These are phyloP conservation scores for Pyrenula aspistea DNA, from an alignment of 495 filamentous ascomycete genomes.

Conservation along the genomic window DNA sequence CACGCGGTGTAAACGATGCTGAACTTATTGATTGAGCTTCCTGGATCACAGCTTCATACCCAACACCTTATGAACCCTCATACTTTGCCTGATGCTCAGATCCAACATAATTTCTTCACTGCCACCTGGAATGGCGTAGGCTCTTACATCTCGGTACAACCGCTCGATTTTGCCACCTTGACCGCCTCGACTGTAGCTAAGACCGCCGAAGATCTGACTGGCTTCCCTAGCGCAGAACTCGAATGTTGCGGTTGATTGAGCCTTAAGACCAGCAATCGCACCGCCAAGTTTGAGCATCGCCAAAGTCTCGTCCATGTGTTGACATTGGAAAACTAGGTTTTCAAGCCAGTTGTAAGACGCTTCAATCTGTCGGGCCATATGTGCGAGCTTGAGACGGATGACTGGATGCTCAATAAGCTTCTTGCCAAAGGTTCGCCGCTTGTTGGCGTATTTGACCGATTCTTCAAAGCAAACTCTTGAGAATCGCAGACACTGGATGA, in stretches of 20 bases:
- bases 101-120: constrained; percentile 99
- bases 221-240: constrained; percentile 97
- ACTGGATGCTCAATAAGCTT: constrained; percentile 92
- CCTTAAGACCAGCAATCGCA: constrained; percentile 88
- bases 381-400: constrained; percentile 92
- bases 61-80: constrained; percentile 79
- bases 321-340: constrained; percentile 85
- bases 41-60: constrained; percentile 82
- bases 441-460: constrained; percentile 89
- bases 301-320: constrained; percentile 85
- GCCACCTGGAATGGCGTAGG: constrained; percentile 94
- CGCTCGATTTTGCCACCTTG: constrained; percentile 95
- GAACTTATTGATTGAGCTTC: too few relatives aligned
- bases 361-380: constrained; percentile 97
- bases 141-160: constrained; percentile 90
- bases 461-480: constrained; percentile 96
- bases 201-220: constrained; percentile 91
- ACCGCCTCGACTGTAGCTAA: constrained; percentile 86
- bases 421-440: constrained; percentile 92
- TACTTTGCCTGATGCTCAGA: constrained; percentile 83
- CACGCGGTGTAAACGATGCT: too few relatives aligned
- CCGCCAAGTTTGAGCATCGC: constrained; percentile 94
- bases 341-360: constrained; percentile 96
- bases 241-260: constrained; percentile 82
- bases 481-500: constrained; percentile 95